Evolutionary conservation across 192 early-diverging fungal genomes (phyloP).

Genomic region (Phlyctochytrium planicorne): DNA sequence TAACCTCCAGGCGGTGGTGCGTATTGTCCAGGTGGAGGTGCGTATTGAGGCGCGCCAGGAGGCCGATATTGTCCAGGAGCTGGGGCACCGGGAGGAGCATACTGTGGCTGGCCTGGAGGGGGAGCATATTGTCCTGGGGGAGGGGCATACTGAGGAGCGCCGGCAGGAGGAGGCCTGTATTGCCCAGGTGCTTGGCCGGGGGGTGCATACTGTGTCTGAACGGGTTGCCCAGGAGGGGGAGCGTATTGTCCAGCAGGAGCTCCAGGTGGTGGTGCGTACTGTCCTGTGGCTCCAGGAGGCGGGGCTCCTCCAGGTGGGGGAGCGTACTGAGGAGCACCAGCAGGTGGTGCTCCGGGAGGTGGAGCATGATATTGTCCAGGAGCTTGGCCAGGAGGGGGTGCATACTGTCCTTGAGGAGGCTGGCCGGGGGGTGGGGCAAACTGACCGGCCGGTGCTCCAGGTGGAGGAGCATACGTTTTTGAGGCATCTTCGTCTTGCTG

Average conservation of each 20-base stretch:
- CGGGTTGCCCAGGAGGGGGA: not conserved
- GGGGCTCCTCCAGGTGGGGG: not conserved
- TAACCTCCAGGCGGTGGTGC: constrained; percentile 4
- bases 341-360: not conserved
- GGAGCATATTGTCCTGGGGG: not conserved
- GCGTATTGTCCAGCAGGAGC: not conserved
- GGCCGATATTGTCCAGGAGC: too few relatives aligned
- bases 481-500: not conserved
- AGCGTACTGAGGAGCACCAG: too few relatives aligned
- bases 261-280: not conserved
- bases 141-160: not conserved
- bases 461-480: too few relatives aligned
- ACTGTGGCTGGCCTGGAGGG: not conserved
- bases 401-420: not conserved
- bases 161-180: too few relatives aligned
- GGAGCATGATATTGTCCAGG: not conserved
- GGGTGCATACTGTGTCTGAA: not conserved
- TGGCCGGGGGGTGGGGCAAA: not conserved
- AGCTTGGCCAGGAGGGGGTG: too few relatives aligned
- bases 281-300: not conserved
- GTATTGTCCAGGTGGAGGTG: not conserved
- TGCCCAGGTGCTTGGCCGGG: too few relatives aligned
- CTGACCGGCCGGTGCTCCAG: too few relatives aligned
- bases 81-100: too few relatives aligned
- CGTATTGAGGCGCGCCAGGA: too few relatives aligned